These are phyloP conservation scores for Rubia balearica DNA, from an alignment of 305 asterid genomes.

Conservation along the genomic window DNA sequence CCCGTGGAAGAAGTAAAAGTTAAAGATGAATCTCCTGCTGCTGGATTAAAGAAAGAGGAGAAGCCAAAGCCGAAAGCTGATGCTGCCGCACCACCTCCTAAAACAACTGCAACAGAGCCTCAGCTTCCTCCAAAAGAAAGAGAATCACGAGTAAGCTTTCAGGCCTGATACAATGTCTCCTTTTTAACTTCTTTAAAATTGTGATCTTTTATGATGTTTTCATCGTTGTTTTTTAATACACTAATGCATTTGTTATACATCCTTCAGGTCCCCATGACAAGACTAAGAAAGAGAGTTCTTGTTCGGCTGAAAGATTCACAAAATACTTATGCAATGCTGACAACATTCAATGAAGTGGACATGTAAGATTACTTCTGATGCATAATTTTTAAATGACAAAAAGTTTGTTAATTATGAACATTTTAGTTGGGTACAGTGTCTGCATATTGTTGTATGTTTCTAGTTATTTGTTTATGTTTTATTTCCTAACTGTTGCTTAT, in stretches of 20 bases:
- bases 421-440: conserved; percentile 1
- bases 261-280: conserved; percentile 88
- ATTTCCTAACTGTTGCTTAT: conserved; percentile 7
- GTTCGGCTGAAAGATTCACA: conserved; percentile 95
- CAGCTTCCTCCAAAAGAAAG: conserved; percentile 96
- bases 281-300: conserved; percentile 91
- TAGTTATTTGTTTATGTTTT: neutral
- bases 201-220: conserved; percentile 2
- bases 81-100: conserved; percentile 38
- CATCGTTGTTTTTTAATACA: neutral
- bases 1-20: conserved; percentile 53
- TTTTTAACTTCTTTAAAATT: neutral
- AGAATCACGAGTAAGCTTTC: conserved; percentile 76
- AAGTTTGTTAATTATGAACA: conserved; percentile 1
- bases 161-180: neutral
- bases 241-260: conserved; percentile 14
- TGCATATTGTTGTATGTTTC: neutral
- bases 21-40: conserved; percentile 47
- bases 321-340: conserved; percentile 89
- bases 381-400: neutral
- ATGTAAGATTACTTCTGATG: conserved; percentile 48
- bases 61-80: conserved; percentile 39
- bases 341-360: conserved; percentile 97
- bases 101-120: conserved; percentile 66
- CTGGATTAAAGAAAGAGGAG: conserved; percentile 25